Evolutionary conservation across 345 rosid genomes (phyloP).

Genomic region (Tarenaya hassleriana): DNA sequence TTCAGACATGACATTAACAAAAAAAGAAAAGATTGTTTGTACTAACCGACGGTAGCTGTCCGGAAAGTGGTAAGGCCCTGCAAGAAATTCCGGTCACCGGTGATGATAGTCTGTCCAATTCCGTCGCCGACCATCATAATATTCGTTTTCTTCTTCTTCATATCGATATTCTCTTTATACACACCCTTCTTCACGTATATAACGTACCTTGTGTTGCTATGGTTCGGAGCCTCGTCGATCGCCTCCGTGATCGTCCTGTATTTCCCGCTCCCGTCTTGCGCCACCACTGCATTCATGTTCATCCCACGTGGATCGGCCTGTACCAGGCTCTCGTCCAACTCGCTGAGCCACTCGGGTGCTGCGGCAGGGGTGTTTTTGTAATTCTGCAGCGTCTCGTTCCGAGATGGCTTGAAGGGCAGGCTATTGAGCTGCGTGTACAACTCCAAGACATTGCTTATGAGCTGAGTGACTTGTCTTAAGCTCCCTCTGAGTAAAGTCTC

Average conservation of each 20-base stretch:
- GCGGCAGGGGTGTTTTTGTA: background rate
- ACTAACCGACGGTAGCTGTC: slow-evolving; percentile 85
- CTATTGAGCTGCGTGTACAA: slow-evolving; percentile 53
- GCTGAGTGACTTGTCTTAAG: slow-evolving; percentile 76
- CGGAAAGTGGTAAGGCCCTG: slow-evolving; percentile 97
- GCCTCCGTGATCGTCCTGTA: slow-evolving; percentile 49
- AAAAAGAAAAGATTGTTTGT: slow-evolving; percentile 16
- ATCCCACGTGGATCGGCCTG: slow-evolving; percentile 25
- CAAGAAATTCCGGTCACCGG: slow-evolving; percentile 34
- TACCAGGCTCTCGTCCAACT: slow-evolving; percentile 46
- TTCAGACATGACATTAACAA: slow-evolving; percentile 10
- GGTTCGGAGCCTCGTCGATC: slow-evolving; percentile 46
- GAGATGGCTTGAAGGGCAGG: slow-evolving; percentile 56
- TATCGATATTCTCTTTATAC: no score
- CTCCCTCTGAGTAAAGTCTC: slow-evolving; percentile 57
- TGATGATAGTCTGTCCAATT: no score
- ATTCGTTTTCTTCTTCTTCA: no score
- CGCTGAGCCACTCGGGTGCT: slow-evolving; percentile 60
- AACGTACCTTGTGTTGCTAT: slow-evolving; percentile 32
- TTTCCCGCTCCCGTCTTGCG: slow-evolving; percentile 67
- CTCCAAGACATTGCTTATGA: slow-evolving; percentile 47
- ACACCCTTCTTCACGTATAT: slow-evolving; percentile 24
- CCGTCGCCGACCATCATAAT: no score
- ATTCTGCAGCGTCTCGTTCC: slow-evolving; percentile 18
- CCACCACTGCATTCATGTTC: slow-evolving; percentile 45